phyloP scores from a whole-genome alignment of 176 grass and related monocot genomes.

The Pharus latifolius region DNA sequence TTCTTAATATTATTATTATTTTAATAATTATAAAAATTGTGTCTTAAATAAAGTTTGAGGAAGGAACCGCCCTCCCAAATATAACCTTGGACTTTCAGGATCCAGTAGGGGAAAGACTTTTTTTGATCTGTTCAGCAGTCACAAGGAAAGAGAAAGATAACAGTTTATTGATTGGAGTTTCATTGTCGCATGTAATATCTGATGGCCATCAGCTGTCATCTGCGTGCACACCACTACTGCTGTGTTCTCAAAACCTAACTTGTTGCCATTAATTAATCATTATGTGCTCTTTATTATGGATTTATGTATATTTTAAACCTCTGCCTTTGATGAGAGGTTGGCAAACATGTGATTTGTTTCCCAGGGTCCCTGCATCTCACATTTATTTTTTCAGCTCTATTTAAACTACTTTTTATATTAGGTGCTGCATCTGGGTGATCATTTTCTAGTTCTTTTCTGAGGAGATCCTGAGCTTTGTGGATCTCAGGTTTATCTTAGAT shows the following conservation, averaged over 20 bases:
- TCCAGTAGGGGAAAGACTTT: background rate
- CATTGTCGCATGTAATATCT: background rate
- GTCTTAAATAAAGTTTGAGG: no score
- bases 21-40: no score
- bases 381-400: conserved; percentile 15
- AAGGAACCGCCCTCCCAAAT: no score
- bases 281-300: conserved; percentile 17
- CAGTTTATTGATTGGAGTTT: background rate
- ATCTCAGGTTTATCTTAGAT: conserved; percentile 2
- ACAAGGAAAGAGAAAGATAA: background rate
- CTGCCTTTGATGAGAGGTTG: conserved; percentile 1
- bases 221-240: background rate
- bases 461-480: conserved; percentile 11
- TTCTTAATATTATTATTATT: no score
- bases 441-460: background rate
- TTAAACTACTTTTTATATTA: background rate
- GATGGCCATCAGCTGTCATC: background rate
- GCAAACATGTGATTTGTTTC: conserved; percentile 27
- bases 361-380: conserved; percentile 10
- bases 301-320: conserved; percentile 6
- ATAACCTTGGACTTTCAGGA: conserved; percentile 1
- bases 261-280: background rate
- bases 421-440: background rate
- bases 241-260: background rate
- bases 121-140: background rate